Evolutionary conservation across 768 basidiomycete genomes (phyloP), one percentile per base, ranked within the genome.

Genomic region (Dacryopinax primogenitus): DNA sequence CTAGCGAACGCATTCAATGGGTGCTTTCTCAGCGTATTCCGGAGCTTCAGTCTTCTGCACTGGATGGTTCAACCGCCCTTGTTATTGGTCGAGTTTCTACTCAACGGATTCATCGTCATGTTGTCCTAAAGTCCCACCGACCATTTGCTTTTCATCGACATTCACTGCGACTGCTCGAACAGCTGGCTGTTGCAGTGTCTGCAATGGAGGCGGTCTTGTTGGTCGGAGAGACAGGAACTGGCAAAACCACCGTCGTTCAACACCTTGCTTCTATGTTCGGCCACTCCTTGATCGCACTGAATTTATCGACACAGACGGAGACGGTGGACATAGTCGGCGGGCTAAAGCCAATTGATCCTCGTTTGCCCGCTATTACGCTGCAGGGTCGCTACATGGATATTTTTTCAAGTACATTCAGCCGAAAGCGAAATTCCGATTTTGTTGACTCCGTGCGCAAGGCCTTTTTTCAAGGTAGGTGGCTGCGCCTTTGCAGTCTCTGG

Each of bases 151-250:
- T 97, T 76, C 95, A 97, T 70, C 83, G 84, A 64, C 93, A 92
- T 0, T 92, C 92, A 0, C 75, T 88, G 0, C 75, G 82, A 33
- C 79, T 98, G 1, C 80, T 97, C 34, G 88, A 90, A 23, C 84
- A 90, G 16, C 86, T 98, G 36, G 84, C 85, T 1, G 85, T 84
- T 23, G 83, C 87, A 0, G 78, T 92, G 51, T 79, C 85, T 0
- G 78, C 87, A 51, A 76, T 76, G 15, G 96, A 99, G 72, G 92
- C 96, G 3, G 79, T 94, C 3, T 81, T 99, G 7, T 81, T 99
- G 28, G 92, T 93, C 0, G 96, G 96, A 51, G 96, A 99, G 78
- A 99, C 96, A 1, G 96, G 96, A n/a, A 99, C 96, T 0, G 96
- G 96, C 15, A 99, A 99, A 76, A 99, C 96, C 0, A 94, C 93